Base-by-base conservation (phyloP, 1,139 yeast species). In the Blastobotrys indianensis region DNA sequence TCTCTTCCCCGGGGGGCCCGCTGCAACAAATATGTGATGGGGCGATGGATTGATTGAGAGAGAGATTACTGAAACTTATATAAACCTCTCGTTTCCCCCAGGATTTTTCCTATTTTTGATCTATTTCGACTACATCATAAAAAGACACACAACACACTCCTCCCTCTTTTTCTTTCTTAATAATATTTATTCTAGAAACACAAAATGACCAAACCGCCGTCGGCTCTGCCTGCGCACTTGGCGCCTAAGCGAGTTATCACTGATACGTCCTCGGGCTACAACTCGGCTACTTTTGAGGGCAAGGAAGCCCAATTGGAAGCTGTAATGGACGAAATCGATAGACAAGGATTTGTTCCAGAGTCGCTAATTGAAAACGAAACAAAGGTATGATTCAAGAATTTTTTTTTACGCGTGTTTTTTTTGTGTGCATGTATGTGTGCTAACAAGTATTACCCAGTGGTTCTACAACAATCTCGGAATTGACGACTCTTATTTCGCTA, bases 311-410 rank as follows among this genome's bases (percentile, higher is more conserved):
- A 92, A 65, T 76, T 82, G 63, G 92, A 82, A 52, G 75, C 78
- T 47, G 96, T 92, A 37, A 77, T 87, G 67, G 95, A 87, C 62
- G 75, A 80, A 43, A 72, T 92, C 51, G 96, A 87, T 63, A 74
- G 77, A 50, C 80, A 83, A 41, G 97, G 97, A 0, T 85, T 90
- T 61, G 85, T 92, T 50, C 98, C 97, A 10, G 95, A 86, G 59
- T 68, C 78, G 45, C 72, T 87, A 57, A 85, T 92, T 58, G 97
- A 88, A 67, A 73, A 77, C 48, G 97, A 90, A 67, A 82, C 94
- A 7, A 77, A 74, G 50, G 67, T 62, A 51, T 37, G 65, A 53
- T 13, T 34, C 28, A 20, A 20, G 8, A 13, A 4, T 44, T 10
- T 30, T 33, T 32, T 29, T 32, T 16, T 28, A n/a, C n/a, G n/a